Evolutionary conservation across 192 early-diverging fungal genomes (phyloP).

Genomic region (Linnemannia hyalina): DNA sequence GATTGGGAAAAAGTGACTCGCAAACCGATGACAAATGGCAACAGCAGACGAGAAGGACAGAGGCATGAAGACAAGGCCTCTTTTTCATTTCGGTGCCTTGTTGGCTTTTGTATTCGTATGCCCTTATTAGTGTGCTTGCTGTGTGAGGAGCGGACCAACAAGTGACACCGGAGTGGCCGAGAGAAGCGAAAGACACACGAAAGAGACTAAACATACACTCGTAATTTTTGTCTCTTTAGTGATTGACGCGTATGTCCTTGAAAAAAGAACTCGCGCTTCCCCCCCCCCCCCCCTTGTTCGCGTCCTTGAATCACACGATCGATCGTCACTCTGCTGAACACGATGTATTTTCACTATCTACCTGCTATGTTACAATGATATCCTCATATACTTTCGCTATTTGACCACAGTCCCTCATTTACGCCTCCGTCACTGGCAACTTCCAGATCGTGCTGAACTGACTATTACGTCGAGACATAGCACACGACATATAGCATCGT

Average conservation of each 20-base stretch:
- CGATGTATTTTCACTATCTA: background rate
- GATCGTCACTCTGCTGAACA: background rate
- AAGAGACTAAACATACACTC: background rate
- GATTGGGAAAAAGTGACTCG: background rate
- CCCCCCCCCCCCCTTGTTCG: background rate
- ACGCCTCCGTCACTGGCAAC: constrained; percentile 19
- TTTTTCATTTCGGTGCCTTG: no score
- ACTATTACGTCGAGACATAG: background rate
- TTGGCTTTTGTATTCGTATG: no score
- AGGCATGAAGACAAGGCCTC: no score
- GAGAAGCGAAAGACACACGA: no score
- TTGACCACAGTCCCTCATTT: background rate
- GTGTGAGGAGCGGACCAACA: no score
- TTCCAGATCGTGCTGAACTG: constrained; percentile 29
- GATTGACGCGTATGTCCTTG: background rate
- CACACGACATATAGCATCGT: background rate
- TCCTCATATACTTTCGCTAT: background rate
- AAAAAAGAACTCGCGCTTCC: background rate
- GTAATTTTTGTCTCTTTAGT: background rate
- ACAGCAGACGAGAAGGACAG: background rate
- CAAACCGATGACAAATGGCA: background rate
- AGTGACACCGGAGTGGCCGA: no score
- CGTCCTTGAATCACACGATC: background rate
- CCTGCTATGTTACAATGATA: background rate
- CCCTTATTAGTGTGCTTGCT: no score